phyloP scores from a whole-genome alignment of 1,284 basidiomycete genomes.

The Melampsora larici-populina region DNA sequence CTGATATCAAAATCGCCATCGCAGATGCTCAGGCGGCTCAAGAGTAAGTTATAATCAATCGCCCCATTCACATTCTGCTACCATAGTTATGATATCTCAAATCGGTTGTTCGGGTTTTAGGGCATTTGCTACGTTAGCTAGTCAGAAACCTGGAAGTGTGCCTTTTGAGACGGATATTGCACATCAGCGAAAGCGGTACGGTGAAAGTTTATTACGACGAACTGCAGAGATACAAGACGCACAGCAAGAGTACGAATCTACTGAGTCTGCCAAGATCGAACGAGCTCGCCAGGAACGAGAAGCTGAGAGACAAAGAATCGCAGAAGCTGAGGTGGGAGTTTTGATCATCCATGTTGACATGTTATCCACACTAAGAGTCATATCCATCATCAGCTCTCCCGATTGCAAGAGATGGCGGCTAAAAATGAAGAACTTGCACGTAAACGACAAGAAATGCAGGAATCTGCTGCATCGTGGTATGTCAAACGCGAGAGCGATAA shows the following conservation, averaged over 20 bases:
- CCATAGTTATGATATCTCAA: not conserved
- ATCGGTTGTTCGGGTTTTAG: slow-evolving; percentile 56
- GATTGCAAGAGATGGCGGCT: slow-evolving; percentile 27
- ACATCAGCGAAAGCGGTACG: slow-evolving; percentile 80
- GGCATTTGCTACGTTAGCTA: slow-evolving; percentile 74
- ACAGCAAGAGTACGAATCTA: slow-evolving; percentile 71
- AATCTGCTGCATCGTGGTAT: slow-evolving; percentile 40
- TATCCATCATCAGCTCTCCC: slow-evolving; percentile 13
- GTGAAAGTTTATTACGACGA: slow-evolving; percentile 73
- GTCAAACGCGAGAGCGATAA: slow-evolving; percentile 24
- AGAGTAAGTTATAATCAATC: slow-evolving; percentile 60
- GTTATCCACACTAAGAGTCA: not conserved
- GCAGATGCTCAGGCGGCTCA: slow-evolving; percentile 81
- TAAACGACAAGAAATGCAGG: slow-evolving; percentile 42
- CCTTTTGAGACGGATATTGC: slow-evolving; percentile 82
- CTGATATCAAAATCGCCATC: slow-evolving; percentile 72
- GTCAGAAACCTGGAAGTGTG: slow-evolving; percentile 66
- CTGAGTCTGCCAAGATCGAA: slow-evolving; percentile 61
- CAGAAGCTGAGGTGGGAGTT: slow-evolving; percentile 32
- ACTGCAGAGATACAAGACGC: slow-evolving; percentile 66
- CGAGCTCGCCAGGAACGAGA: slow-evolving; percentile 45
- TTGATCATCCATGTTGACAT: not conserved
- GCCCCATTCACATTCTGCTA: not conserved
- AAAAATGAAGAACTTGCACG: slow-evolving; percentile 36
- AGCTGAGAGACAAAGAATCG: slow-evolving; percentile 33